phyloP scores from a whole-genome alignment of 306 rosid genomes.

The Dryas drummondii region DNA sequence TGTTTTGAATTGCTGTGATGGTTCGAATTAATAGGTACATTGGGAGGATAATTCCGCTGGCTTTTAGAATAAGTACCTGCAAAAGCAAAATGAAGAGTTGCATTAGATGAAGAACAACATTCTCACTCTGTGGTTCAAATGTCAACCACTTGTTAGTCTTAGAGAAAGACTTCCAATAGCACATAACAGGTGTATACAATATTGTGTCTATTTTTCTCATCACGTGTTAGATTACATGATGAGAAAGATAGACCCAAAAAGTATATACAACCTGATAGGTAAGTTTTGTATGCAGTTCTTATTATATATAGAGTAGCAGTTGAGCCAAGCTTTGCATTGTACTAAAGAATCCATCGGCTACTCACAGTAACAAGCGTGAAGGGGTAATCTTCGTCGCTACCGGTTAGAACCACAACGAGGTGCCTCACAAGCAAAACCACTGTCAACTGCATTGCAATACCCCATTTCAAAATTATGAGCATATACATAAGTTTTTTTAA shows the following conservation, averaged over 20 bases:
- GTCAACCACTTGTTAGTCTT: too few species aligned
- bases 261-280: too few species aligned
- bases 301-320: too few species aligned
- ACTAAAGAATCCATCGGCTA: neutral
- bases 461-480: neutral
- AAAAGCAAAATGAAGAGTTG: neutral
- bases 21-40: slow-evolving; percentile 61
- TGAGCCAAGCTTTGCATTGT: too few species aligned
- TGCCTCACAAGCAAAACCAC: slow-evolving; percentile 71
- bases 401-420: slow-evolving; percentile 45
- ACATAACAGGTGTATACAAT: too few species aligned
- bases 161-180: too few species aligned
- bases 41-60: slow-evolving; percentile 77
- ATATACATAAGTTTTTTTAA: neutral
- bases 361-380: slow-evolving; percentile 78
- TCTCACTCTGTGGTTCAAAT: too few species aligned
- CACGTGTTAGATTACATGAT: too few species aligned
- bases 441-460: slow-evolving; percentile 58
- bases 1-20: slow-evolving; percentile 52
- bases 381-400: slow-evolving; percentile 64
- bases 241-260: too few species aligned
- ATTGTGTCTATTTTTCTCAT: too few species aligned
- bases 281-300: too few species aligned
- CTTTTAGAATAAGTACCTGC: slow-evolving; percentile 53
- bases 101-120: too few species aligned